Evolutionary conservation across 2,329 filamentous ascomycete genomes (phyloP).

Genomic region (Ophiostoma piceae): DNA sequence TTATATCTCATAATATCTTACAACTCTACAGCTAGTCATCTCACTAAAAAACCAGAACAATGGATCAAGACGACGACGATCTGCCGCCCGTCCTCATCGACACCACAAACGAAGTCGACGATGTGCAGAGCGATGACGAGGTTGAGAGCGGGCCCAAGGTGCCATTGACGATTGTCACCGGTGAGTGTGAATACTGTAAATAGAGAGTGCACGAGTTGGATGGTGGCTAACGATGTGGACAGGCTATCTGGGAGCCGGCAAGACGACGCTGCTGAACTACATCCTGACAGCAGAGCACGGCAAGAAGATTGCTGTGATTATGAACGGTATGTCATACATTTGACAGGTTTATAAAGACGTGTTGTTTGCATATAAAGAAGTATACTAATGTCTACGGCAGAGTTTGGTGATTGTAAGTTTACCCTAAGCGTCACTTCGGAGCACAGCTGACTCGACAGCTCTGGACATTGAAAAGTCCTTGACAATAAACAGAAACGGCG

Average conservation of each 20-base stretch:
- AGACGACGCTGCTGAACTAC: conserved; percentile 92
- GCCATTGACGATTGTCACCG: conserved; percentile 80
- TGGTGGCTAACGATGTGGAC: no score
- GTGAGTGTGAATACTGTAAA: conserved; percentile 34
- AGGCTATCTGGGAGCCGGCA: conserved; percentile 86
- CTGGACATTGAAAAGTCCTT: conserved; percentile 94
- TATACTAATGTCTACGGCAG: conserved; percentile 38
- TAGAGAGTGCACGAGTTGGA: neutral
- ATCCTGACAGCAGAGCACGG: conserved; percentile 92
- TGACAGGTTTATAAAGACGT: no score
- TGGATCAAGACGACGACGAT: conserved; percentile 51
- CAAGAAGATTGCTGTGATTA: conserved; percentile 95
- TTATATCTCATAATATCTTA: neutral
- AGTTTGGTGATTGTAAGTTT: conserved; percentile 55
- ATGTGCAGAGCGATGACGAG: conserved; percentile 30
- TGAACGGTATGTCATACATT: conserved; percentile 60
- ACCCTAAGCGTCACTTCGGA: no score
- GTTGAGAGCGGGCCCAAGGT: conserved; percentile 60
- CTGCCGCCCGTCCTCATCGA: conserved; percentile 60
- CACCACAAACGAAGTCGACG: conserved; percentile 35
- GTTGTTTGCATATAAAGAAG: neutral
- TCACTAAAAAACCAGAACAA: neutral
- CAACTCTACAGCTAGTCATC: neutral
- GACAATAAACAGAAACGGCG: conserved; percentile 77
- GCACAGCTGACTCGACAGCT: conserved; percentile 48